phyloP scores from a whole-genome alignment of 257 asterid species.

The Datura wrightii region DNA sequence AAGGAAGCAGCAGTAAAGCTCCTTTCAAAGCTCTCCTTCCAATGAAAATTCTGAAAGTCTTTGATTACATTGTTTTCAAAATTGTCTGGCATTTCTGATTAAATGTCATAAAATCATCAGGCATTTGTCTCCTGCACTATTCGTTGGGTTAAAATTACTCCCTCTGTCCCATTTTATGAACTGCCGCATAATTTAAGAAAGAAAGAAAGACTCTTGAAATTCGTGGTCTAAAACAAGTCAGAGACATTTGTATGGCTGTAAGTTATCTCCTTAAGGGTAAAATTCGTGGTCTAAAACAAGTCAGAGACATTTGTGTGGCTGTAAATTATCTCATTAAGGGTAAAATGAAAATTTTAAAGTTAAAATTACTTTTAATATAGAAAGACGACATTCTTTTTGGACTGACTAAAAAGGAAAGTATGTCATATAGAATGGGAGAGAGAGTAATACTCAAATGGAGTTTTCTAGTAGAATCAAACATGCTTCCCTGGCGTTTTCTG shows the following conservation, averaged over 20 bases:
- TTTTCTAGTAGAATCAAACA: not conserved
- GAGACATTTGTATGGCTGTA: not conserved
- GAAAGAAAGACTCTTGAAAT: slow-evolving; percentile 1
- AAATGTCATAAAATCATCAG: not conserved
- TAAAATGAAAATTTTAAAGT: not conserved
- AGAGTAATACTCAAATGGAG: not conserved
- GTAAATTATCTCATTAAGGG: not conserved
- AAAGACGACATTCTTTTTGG: not conserved
- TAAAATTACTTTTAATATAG: not conserved
- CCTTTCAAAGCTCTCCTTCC: not conserved
- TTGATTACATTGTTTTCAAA: not conserved
- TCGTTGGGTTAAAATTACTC: not conserved
- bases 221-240: not conserved
- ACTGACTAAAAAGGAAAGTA: not conserved
- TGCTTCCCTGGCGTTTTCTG: not conserved
- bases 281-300: not conserved
- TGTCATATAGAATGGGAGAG: not conserved
- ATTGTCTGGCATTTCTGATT: not conserved
- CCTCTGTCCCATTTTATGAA: not conserved
- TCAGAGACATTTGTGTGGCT: not conserved
- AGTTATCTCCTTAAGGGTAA: not conserved
- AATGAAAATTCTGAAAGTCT: not conserved
- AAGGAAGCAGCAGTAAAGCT: not conserved
- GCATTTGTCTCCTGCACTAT: slow-evolving; percentile 4
- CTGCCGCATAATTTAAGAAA: not conserved